Base-by-base conservation (phyloP, 2,329 filamentous ascomycete genomes). In the Bipolaris victoriae region DNA sequence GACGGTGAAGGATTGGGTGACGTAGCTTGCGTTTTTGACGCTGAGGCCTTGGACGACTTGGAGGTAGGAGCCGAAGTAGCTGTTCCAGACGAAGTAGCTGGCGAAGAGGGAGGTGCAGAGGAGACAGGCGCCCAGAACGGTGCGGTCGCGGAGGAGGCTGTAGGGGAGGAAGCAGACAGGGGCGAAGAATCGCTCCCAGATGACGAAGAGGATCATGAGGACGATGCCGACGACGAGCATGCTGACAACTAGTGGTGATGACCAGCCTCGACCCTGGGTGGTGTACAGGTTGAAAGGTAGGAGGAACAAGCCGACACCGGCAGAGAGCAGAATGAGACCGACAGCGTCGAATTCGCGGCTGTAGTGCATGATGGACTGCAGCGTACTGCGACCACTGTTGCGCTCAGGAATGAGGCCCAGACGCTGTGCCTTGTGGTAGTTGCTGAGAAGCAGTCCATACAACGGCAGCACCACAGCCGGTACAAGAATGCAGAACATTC, bases 271-370 rank as follows among this genome's bases (percentile, higher is more conserved):
- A 36, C 33, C 65, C 47, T 65, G 60, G 22, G 68, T 65, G 1
- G 60, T 54, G 64, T 68, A 71, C n/a, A 72, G 39, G 90, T 79
- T 43, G 80, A 74, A 92, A 84, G 89, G 87, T 5, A 92, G 82
- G 15, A 92, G 78, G 66, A 91, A 85, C 10, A 90, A 74, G 0
- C 83, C 79, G 55, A 89, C 81, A 1, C 87, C 88, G 1, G 75
- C 78, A 0, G 83, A 80, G 45, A 89, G 79, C 1, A 90, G 76
- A 9, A 89, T 47, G 13, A 88, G 76, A 11, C 88, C 88, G 9
- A 86, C 44, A 1, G 84, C 66, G 68, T 91, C 88, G 58, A 90
- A 88, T 64, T 90, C 83, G 52, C 83, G 77, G 7, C 79, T 63
- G 70, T 89, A 89, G 66, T 85, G 74, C 24, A 76, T 62, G 37